Evolutionary conservation across 2,329 filamentous ascomycete species (phyloP).

Genomic region (Exophiala calicioides): DNA sequence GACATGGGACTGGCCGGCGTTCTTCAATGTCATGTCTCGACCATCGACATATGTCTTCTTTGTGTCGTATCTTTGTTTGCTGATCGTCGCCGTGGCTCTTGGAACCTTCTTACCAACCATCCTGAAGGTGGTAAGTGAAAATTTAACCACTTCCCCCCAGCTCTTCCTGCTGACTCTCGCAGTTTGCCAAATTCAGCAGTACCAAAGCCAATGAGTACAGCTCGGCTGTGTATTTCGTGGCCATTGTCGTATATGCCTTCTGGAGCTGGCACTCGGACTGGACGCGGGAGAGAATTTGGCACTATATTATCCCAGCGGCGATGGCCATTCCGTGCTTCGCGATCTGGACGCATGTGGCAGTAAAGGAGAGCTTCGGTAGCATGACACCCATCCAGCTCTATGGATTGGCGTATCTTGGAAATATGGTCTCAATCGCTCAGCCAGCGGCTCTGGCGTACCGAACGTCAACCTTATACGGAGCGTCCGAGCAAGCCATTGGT

Average conservation of each 20-base stretch:
- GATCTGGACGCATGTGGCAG: slow-evolving; percentile 30
- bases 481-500: slow-evolving; percentile 31
- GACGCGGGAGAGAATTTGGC: slow-evolving; percentile 32
- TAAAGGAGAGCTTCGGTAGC: slow-evolving; percentile 22
- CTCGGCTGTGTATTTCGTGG: slow-evolving; percentile 27
- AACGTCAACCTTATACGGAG: slow-evolving; percentile 29
- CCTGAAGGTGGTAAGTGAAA: slow-evolving; percentile 18
- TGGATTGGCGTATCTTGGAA: slow-evolving; percentile 30
- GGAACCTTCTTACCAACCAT: slow-evolving; percentile 31
- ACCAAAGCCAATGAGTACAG: slow-evolving; percentile 31
- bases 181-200: slow-evolving; percentile 27
- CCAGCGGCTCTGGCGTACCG: slow-evolving; percentile 25
- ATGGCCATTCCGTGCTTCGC: slow-evolving; percentile 31
- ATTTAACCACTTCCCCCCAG: background rate
- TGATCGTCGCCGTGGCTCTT: slow-evolving; percentile 29
- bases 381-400: slow-evolving; percentile 28
- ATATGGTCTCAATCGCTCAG: slow-evolving; percentile 27
- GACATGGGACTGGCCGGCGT: slow-evolving; percentile 27
- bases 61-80: slow-evolving; percentile 26
- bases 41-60: slow-evolving; percentile 32
- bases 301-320: slow-evolving; percentile 28
- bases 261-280: slow-evolving; percentile 31
- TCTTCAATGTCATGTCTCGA: slow-evolving; percentile 27
- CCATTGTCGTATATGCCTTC: slow-evolving; percentile 26
- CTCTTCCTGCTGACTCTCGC: slow-evolving; percentile 1